Evolutionary conservation across 2,329 filamentous ascomycete genomes (phyloP), one percentile per base, ranked within the genome.

Genomic region (Chaetothyriales sp.): DNA sequence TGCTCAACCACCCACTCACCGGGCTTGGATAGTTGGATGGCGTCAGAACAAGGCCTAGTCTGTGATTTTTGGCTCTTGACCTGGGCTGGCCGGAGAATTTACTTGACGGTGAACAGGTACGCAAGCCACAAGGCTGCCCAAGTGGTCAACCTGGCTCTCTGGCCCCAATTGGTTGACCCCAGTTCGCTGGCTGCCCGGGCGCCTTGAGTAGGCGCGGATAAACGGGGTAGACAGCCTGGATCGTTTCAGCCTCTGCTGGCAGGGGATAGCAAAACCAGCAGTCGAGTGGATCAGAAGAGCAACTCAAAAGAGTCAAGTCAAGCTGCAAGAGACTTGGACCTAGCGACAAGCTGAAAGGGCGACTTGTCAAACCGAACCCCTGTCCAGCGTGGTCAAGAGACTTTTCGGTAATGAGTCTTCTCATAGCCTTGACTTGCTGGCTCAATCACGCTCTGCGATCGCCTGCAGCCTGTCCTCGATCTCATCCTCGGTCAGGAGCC

Each of bases 391-490:
- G 54, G 55, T 56, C 32, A 39, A 39, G 12, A 39, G 32, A 39
- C 2, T 39, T 39, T 39, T 39, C 32, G 32, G 32, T 39, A 39
- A 15, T 12, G 28, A 32, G 28, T 12, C 10, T 10, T 10, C 32
- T 51, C n/a, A n/a, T n/a, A 45, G n/a, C 43, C n/a, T 47, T 36
- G 20, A 32, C 18, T 15, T 47, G 15, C 5, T 46, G 5, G 20
- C 44, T 60, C 54, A 98, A 72, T 98, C 92, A 79, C 95, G 96
- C 77, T 98, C 92, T 53, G 88, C 88, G 69, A 98, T 98, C 51
- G 90, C 88, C 72, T 96, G 89, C 73, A 98, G 79, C 70, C 92
- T 80, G 72, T 96, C 92, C 64, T 98, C 92, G 68, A 98, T 95
- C 79, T 98, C 90, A 36, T 96, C 89, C 71, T 95, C 90, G 26